Evolutionary conservation across 768 basidiomycete genomes (phyloP), one percentile per base, ranked within the genome.

Genomic region (Macrocybe gigantea): DNA sequence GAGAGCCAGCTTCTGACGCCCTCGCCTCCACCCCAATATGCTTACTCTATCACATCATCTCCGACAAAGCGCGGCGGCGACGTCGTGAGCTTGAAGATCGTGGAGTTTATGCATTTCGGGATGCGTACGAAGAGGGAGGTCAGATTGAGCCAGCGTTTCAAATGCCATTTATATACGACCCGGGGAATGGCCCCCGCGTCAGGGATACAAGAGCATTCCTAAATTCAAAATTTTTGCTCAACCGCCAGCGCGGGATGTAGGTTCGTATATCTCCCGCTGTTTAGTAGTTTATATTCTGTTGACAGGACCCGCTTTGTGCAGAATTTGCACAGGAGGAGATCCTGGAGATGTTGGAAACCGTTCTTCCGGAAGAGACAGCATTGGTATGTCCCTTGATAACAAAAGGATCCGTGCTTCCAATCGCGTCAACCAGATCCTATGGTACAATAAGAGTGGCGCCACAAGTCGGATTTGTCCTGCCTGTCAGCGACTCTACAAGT

Each of bases 381-480:
- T 57, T 84, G 53, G 88, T 89, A 54, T 41, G 82, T 67, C 22
- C 33, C 13, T 43, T 41, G 7, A 6, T 10, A 45, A n/a, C 14
- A 36, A 38, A 15, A 29, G 9, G 6, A 47, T 34, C 35, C 39
- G 8, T 13, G 12, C n/a, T 38, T 43, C n/a, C 7, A 33, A 47
- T 40, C 48, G 37, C 44, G 6, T 33, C 32, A 29, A 38, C 14
- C 51, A 88, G 87, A 80, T 86, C 7, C 55, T 90, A 9, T 91
- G 88, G 88, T 90, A 91, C 58, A 92, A 92, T 70, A 88, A 88
- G 65, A 88, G 85, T 58, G 77, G 89, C 2, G 63, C 73, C 5
- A 75, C 71, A 7, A 77, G 81, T 46, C 80, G 89, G 29, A 74
- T 91, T 44, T 92, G 89, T 56, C 88, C 89, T 2, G 77, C 85